phyloP scores from a whole-genome alignment of 2,329 filamentous ascomycete genomes.

The Ophiostoma himal-ulmi region DNA sequence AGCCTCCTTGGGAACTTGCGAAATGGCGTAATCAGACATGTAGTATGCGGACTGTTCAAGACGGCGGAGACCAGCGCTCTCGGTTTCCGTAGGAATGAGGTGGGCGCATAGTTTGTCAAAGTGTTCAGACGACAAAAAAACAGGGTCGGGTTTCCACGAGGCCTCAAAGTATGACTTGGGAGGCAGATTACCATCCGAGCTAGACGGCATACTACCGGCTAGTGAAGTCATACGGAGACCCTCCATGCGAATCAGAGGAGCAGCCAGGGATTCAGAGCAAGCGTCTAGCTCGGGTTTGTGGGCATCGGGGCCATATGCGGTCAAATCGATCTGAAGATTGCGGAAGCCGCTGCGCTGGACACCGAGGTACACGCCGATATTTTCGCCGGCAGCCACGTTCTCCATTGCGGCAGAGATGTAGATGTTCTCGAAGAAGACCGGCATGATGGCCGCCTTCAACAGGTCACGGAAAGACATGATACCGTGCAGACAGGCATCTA shows the following conservation, averaged over 20 bases:
- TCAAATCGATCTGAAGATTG: slow-evolving; percentile 26
- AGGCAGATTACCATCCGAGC: slow-evolving; percentile 11
- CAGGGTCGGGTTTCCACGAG: slow-evolving; percentile 23
- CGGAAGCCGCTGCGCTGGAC: slow-evolving; percentile 25
- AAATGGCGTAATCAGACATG: slow-evolving; percentile 24
- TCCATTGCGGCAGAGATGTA: slow-evolving; percentile 21
- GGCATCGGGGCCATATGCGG: slow-evolving; percentile 16
- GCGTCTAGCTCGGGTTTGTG: neutral
- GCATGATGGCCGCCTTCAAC: slow-evolving; percentile 26
- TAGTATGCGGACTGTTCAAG: slow-evolving; percentile 25
- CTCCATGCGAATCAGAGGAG: slow-evolving; percentile 25
- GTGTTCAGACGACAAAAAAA: slow-evolving; percentile 21
- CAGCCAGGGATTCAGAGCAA: neutral
- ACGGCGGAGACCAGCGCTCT: slow-evolving; percentile 20
- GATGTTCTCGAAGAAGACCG: slow-evolving; percentile 25
- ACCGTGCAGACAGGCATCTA: slow-evolving; percentile 27
- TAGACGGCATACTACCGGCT: slow-evolving; percentile 22
- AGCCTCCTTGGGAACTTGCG: slow-evolving; percentile 7
- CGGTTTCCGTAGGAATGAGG: slow-evolving; percentile 19
- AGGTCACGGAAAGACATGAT: slow-evolving; percentile 27
- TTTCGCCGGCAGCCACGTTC: slow-evolving; percentile 14
- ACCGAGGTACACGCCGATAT: slow-evolving; percentile 21
- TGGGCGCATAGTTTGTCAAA: slow-evolving; percentile 23
- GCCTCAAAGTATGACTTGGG: slow-evolving; percentile 26
- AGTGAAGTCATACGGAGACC: slow-evolving; percentile 26